Conservation (phyloP, 2,329 filamentous ascomycete species). For the Colletotrichum agaves region DNA sequence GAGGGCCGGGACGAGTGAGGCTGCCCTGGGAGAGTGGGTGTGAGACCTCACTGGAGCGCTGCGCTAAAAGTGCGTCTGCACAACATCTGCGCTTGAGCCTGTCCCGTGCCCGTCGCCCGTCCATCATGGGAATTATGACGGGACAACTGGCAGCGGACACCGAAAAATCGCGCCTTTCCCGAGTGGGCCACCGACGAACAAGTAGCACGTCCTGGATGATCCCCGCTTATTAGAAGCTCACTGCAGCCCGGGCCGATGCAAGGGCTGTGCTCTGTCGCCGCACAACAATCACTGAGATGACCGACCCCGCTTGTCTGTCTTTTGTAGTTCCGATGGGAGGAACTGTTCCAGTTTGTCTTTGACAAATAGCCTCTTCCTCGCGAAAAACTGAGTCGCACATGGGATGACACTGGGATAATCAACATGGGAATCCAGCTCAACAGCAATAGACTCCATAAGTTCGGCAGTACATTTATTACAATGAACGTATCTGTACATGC, state of each 20-base stretch:
- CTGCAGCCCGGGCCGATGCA: conserved; percentile 29
- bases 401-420: too few species aligned
- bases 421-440: too few species aligned
- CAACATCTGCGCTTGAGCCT: background rate
- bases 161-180: conserved; percentile 9
- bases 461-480: too few species aligned
- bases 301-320: conserved; percentile 17
- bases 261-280: conserved; percentile 32
- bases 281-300: conserved; percentile 25
- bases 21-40: conserved; percentile 15
- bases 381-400: background rate
- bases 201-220: conserved; percentile 8
- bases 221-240: conserved; percentile 19
- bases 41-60: conserved; percentile 26
- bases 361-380: conserved; percentile 17
- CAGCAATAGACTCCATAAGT: too few species aligned
- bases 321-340: background rate
- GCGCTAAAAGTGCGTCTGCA: conserved; percentile 2
- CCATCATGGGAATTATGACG: too few species aligned
- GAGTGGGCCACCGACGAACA: conserved; percentile 7
- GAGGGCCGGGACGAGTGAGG: conserved; percentile 20
- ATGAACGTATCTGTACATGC: background rate
- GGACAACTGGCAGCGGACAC: background rate
- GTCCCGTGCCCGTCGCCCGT: too few species aligned
- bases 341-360: conserved; percentile 17